Evolutionary conservation across 2,329 filamentous ascomycete species (phyloP).

Genomic region (Metarhizium sp.): DNA sequence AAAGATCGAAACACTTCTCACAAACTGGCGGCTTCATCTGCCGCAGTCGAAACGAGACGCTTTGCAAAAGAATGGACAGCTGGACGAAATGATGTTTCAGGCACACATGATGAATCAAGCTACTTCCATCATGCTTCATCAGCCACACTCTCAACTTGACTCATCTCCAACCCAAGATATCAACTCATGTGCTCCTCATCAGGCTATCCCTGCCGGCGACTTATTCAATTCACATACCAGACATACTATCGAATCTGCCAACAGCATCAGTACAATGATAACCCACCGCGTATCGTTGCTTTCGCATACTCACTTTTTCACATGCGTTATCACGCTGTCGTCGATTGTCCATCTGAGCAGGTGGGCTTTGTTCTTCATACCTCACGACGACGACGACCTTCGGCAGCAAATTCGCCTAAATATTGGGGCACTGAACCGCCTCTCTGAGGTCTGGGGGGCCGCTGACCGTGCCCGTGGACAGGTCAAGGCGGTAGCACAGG

Average conservation of each 20-base stretch:
- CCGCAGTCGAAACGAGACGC: conserved; percentile 63
- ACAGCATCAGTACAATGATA: conserved; percentile 65
- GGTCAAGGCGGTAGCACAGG: conserved; percentile 69
- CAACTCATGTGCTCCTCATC: conserved; percentile 58
- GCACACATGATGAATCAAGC: conserved; percentile 69
- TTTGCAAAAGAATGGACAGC: conserved; percentile 56
- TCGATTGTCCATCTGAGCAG: conserved; percentile 76
- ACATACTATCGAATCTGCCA: conserved; percentile 72
- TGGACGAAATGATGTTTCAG: conserved; percentile 89
- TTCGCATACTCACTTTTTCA: conserved; percentile 76
- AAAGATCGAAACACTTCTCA: conserved; percentile 42
- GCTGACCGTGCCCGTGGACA: conserved; percentile 61
- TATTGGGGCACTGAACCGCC: conserved; percentile 62
- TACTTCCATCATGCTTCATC: conserved; percentile 66
- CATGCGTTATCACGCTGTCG: conserved; percentile 67
- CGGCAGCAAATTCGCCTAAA: conserved; percentile 72
- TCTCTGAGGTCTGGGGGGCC: conserved; percentile 64
- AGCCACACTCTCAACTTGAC: conserved; percentile 69
- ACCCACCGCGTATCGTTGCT: conserved; percentile 63
- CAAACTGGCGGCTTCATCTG: conserved; percentile 73
- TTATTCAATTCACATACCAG: conserved; percentile 60
- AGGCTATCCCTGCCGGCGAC: conserved; percentile 37
- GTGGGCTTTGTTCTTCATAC: conserved; percentile 57
- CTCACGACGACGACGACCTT: conserved; percentile 53
- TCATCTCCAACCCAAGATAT: conserved; percentile 47